These are phyloP conservation scores for Euphrasia confusa DNA, from an alignment of 257 asterid species.

Conservation along the genomic window DNA sequence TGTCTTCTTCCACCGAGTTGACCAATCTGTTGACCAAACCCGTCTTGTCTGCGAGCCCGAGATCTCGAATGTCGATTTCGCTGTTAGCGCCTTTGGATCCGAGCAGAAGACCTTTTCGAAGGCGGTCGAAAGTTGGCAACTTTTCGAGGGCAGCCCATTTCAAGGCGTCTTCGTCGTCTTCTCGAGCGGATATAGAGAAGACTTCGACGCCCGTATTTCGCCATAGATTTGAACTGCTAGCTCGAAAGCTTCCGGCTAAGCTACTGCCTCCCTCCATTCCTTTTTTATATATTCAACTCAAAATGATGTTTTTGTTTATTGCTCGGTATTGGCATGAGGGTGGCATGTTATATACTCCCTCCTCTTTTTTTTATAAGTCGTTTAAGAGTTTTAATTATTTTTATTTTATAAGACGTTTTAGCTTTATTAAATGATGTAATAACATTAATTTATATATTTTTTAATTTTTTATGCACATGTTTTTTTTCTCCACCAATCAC, in stretches of 20 bases:
- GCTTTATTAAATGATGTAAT: too few species aligned
- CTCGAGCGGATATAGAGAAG: slow-evolving; percentile 46
- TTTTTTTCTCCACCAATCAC: too few species aligned
- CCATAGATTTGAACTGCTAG: slow-evolving; percentile 43
- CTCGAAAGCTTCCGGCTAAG: slow-evolving; percentile 31
- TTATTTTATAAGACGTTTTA: too few species aligned
- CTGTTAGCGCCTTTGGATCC: slow-evolving; percentile 42
- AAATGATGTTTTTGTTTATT: too few species aligned
- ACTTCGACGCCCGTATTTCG: slow-evolving; percentile 39
- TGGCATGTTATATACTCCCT: too few species aligned
- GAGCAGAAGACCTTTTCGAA: slow-evolving; percentile 50
- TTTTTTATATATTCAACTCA: too few species aligned
- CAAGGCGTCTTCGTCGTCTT: slow-evolving; percentile 72
- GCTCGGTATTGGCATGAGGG: too few species aligned
- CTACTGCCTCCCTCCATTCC: slow-evolving; percentile 6
- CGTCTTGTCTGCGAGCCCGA: slow-evolving; percentile 48
- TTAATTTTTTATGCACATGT: too few species aligned
- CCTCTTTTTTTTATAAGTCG: too few species aligned
- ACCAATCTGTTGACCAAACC: slow-evolving; percentile 49
- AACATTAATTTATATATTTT: too few species aligned
- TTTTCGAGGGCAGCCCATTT: slow-evolving; percentile 79
- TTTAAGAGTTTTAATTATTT: too few species aligned
- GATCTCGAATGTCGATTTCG: slow-evolving; percentile 44
- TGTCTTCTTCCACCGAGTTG: slow-evolving; percentile 57
- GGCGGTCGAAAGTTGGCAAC: slow-evolving; percentile 61